phyloP scores from a whole-genome alignment of 441 rosid species.

The Monsonia emarginata region DNA sequence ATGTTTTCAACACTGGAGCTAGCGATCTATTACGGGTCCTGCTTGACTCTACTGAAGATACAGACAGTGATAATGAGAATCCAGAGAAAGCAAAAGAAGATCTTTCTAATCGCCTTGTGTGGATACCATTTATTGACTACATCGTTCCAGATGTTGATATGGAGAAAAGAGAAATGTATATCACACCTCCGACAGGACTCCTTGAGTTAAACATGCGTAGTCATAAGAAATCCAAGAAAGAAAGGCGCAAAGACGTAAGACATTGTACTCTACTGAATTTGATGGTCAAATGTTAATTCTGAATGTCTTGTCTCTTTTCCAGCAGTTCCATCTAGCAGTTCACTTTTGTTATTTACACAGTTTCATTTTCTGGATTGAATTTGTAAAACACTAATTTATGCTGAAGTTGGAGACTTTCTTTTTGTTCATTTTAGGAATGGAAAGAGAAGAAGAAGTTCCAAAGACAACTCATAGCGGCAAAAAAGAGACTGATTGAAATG shows the following conservation, averaged over 20 bases:
- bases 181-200: conserved; percentile 84
- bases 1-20: conserved; percentile 66
- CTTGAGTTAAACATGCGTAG: conserved; percentile 63
- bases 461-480: conserved; percentile 68
- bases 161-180: conserved; percentile 57
- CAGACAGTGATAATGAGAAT: conserved; percentile 29
- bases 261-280: conserved; percentile 26
- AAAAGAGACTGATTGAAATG: conserved; percentile 69
- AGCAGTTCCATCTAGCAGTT: neutral
- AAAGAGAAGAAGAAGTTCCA: conserved; percentile 70
- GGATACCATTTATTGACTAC: conserved; percentile 81
- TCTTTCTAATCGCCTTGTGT: conserved; percentile 41
- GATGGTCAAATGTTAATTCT: neutral
- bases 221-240: conserved; percentile 75
- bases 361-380: too few relatives aligned
- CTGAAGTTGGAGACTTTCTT: neutral
- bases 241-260: conserved; percentile 87
- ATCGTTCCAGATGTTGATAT: conserved; percentile 84
- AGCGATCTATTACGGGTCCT: conserved; percentile 65
- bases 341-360: neutral
- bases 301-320: neutral
- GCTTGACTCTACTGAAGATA: conserved; percentile 36
- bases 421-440: conserved; percentile 58
- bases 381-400: neutral
- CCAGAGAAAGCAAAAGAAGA: conserved; percentile 23